These are phyloP conservation scores for Venturia nashicola DNA, from an alignment of 2,329 filamentous ascomycete species.

Conservation along the genomic window DNA sequence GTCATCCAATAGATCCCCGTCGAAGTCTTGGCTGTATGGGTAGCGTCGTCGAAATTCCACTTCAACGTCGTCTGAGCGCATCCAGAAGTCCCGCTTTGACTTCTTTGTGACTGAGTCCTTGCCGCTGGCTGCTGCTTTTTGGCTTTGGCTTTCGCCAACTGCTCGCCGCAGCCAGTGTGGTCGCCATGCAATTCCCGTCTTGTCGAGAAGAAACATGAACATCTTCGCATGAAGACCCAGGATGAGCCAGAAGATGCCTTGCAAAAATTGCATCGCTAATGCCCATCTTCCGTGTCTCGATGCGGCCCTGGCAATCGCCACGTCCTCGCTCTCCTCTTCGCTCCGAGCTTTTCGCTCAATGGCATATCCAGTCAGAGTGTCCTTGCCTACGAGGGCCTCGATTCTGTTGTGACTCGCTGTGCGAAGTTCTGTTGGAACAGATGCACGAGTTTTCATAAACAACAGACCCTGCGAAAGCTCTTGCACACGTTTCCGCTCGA, in stretches of 20 bases:
- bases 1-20: constrained; percentile 41
- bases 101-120: constrained; percentile 22
- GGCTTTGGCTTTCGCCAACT: constrained; percentile 26
- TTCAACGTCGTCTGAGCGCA: constrained; percentile 57
- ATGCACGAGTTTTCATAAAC: constrained; percentile 22
- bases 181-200: constrained; percentile 46
- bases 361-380: constrained; percentile 40
- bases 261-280: constrained; percentile 62
- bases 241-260: constrained; percentile 58
- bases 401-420: constrained; percentile 24
- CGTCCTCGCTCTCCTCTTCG: constrained; percentile 27
- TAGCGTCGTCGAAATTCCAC: constrained; percentile 52
- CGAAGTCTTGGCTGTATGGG: background rate
- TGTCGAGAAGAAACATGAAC: constrained; percentile 40
- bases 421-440: constrained; percentile 30
- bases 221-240: constrained; percentile 45
- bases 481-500: constrained; percentile 73
- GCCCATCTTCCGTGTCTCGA: constrained; percentile 48
- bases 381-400: background rate
- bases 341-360: constrained; percentile 52
- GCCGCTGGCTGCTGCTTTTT: constrained; percentile 10
- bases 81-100: constrained; percentile 34
- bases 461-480: constrained; percentile 51
- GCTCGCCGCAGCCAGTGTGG: constrained; percentile 52
- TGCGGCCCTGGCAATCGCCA: background rate